Evolutionary conservation across 805 yeast species (phyloP).

Genomic region (Isabelozyma heimii): DNA sequence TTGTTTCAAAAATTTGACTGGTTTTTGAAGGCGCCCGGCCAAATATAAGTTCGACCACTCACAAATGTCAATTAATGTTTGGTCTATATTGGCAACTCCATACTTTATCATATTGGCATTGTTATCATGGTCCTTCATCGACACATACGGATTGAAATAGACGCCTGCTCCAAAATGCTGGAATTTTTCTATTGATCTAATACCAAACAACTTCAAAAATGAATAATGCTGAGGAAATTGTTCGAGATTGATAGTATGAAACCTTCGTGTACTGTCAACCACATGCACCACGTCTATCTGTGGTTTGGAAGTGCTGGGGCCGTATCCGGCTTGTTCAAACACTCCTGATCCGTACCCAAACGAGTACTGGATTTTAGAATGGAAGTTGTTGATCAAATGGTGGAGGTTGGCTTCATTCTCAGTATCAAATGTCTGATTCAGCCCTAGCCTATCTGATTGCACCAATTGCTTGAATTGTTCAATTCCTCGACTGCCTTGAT

Average conservation of each 20-base stretch:
- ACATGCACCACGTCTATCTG: conserved; percentile 87
- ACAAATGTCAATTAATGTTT: conserved; percentile 64
- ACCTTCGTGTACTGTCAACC: conserved; percentile 68
- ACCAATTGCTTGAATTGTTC: conserved; percentile 11
- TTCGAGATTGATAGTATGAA: conserved; percentile 72
- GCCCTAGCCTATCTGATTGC: conserved; percentile 54
- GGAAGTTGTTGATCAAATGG: conserved; percentile 52
- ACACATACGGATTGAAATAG: conserved; percentile 88
- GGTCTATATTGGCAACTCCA: conserved; percentile 73
- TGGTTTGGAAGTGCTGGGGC: conserved; percentile 34
- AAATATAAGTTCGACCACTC: conserved; percentile 84
- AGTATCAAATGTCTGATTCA: conserved; percentile 53
- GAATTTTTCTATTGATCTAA: conserved; percentile 52
- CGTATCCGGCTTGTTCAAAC: conserved; percentile 60
- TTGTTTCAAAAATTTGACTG: conserved; percentile 73
- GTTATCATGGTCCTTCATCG: conserved; percentile 47
- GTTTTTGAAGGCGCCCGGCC: conserved; percentile 93
- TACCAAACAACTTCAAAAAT: conserved; percentile 56
- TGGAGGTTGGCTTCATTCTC: conserved; percentile 41
- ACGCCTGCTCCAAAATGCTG: conserved; percentile 84
- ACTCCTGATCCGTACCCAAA: conserved; percentile 97
- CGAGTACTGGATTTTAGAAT: conserved; percentile 72
- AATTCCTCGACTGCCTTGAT: conserved; percentile 21
- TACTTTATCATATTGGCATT: conserved; percentile 58
- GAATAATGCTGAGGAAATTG: conserved; percentile 80